A percentile compares a stretch with the other conserved stretches of the same genome.
Evolutionary conservation across 2,329 filamentous ascomycete genomes (phyloP).

Genomic region (Penicillium sp.): DNA sequence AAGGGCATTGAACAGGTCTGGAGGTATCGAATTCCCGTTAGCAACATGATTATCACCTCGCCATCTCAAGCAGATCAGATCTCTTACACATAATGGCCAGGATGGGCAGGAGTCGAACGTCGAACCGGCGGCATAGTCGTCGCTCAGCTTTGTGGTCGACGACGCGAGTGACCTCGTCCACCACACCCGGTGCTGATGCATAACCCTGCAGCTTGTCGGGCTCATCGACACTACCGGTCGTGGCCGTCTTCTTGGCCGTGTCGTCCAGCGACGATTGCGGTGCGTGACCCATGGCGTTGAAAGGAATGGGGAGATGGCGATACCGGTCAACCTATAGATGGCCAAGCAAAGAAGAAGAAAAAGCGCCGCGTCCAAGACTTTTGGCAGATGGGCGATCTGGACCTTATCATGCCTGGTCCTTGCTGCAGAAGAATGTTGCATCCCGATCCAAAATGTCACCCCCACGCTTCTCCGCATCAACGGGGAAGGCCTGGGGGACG

Average conservation of each 20-base stretch:
- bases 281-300: constrained; percentile 7
- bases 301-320: neutral
- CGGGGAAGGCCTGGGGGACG: constrained; percentile 6
- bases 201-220: constrained; percentile 23
- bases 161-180: constrained; percentile 36
- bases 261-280: constrained; percentile 18
- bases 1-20: constrained; percentile 60
- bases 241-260: constrained; percentile 18
- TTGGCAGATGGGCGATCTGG: neutral
- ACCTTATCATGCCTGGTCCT: constrained; percentile 22
- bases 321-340: neutral
- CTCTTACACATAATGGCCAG: constrained; percentile 59
- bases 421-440: constrained; percentile 27
- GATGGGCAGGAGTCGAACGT: constrained; percentile 56
- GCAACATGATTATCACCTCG: no score
- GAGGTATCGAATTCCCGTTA: no score
- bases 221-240: constrained; percentile 19
- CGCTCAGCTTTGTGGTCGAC: constrained; percentile 53
- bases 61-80: no score
- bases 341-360: neutral
- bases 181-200: constrained; percentile 22
- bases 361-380: neutral
- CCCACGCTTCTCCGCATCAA: constrained; percentile 30
- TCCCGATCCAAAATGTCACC: constrained; percentile 18
- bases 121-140: constrained; percentile 59